Base-by-base conservation (phyloP, 257 asterid species). In the Solanum pinnatisectum region DNA sequence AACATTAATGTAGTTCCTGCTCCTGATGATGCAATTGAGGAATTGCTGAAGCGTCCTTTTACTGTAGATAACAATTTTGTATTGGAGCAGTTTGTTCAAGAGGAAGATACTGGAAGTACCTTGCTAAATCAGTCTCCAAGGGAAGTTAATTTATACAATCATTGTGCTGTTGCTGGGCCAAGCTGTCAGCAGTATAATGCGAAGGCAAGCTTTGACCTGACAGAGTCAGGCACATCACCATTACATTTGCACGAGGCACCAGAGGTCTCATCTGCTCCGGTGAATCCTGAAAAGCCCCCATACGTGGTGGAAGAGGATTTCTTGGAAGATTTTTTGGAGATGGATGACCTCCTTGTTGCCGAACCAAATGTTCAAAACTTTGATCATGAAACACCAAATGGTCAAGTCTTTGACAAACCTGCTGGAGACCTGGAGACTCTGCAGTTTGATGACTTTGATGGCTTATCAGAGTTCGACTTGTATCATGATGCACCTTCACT, bases 241-340 rank as follows among this genome's bases (percentile, higher is more conserved):
- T 86, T 92, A 63, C 93, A 88, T 73, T 87, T 88, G 25, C 42
- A 52, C 0, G 96, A 95, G 91, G 94, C 88, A 37, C 92, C 95
- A 32, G 98, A 95, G 90, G 95, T 94, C 71, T 88, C 92, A 16
- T 93, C 95, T 84, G 90, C 85, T 84, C 84, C 90, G 20, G 63
- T 92, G 42, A 84, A 87, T 87, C 83, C 85, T 20, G 56, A 2
- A 30, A 65, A 72, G 27, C 87, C 74, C 42, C 84, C 85, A 78
- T 63, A 3, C 3, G 79, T 6, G 72, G 79, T 32, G 77, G 98
- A 88, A 85, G 95, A 88, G 90, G 93, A 92, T 88, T 91, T 94
- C 88, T 88, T 92, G 44, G 96, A 92, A 89, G 98, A 95, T 91
- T 96, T 89, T 90, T 94, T 96, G 74, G 99, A 97, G 90, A 90